Conservation (phyloP, 2,329 filamentous ascomycete species). For the Chalaropsis ovoidea region DNA sequence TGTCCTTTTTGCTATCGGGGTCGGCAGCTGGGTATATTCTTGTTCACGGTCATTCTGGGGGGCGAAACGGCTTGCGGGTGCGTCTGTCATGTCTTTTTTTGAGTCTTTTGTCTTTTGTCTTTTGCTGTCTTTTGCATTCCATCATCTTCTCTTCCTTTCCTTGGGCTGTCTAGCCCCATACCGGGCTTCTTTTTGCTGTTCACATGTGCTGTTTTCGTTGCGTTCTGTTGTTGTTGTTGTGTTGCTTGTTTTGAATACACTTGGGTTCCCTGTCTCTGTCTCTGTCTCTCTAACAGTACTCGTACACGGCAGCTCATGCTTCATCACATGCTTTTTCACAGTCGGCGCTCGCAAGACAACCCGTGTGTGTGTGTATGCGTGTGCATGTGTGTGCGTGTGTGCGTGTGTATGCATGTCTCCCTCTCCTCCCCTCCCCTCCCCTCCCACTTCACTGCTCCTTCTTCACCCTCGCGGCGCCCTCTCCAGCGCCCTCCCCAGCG, state of each 20-base stretch:
- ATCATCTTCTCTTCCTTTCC: constrained; percentile 7
- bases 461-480: constrained; percentile 32
- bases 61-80: constrained; percentile 13
- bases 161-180: too few species aligned
- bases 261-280: too few species aligned
- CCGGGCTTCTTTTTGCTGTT: too few species aligned
- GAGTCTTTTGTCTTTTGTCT: constrained; percentile 11
- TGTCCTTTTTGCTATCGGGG: constrained; percentile 14
- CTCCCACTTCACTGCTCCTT: constrained; percentile 28
- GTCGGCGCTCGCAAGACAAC: too few species aligned
- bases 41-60: constrained; percentile 18
- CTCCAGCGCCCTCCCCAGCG: constrained; percentile 24
- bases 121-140: neutral
- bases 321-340: too few species aligned
- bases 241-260: too few species aligned
- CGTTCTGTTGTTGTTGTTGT: too few species aligned
- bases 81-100: constrained; percentile 15
- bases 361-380: too few species aligned
- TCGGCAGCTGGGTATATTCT: constrained; percentile 17
- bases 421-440: neutral
- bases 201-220: neutral
- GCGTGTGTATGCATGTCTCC: neutral
- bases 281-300: too few species aligned
- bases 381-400: too few species aligned
- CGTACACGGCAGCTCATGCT: too few species aligned